Base-by-base conservation (phyloP, 352 stramenopile species). In the Phytophthora sp. region DNA sequence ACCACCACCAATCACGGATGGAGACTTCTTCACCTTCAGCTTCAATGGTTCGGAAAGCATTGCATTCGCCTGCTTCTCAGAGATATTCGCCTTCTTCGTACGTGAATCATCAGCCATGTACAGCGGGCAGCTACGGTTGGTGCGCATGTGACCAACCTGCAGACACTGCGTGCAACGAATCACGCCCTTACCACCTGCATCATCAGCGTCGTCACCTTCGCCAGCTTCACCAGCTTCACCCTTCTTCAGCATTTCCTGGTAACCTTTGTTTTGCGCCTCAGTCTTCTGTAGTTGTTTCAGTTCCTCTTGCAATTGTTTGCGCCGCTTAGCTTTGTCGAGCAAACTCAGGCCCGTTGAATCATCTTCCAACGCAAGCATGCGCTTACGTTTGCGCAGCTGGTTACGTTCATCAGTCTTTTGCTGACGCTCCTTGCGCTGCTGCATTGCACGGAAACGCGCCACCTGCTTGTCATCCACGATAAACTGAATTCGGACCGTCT, bases 261-360 rank as follows among this genome's bases (percentile, higher is more conserved):
- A 95, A 7, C 84, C 84, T 54, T 86, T 89, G 65, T 92, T 95
- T 23, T 91, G 80, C 32, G 82, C 80, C 62, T 95, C 83, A 1
- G 84, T 95, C 51, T 87, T 91, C 55, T 90, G 67, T 8, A 94
- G 62, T 51, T 92, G 83, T 61, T 94, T 95, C n/a, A 95, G 54
- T 56, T 95, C 87, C 42, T 94, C 87, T 62, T 92, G 79, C 21
- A 95, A 60, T 45, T 95, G 84, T 32, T 94, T 92, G 50, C 84
- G 84, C 35, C 84, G 81, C 72, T 92, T 92, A 1, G 84, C 84
- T 43, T 90, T 91, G 53, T 92, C 80, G 8, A 90, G 54, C 30
- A 87, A 52, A 69, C 71, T 88, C 34, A 82, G 68, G 30, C 69
- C 69, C 3, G 69, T 62, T 18, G 63, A 52, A 41, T 89, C 79